Evolutionary conservation across 2,329 filamentous ascomycete genomes (phyloP).

Genomic region (Magnaporthales sp.): DNA sequence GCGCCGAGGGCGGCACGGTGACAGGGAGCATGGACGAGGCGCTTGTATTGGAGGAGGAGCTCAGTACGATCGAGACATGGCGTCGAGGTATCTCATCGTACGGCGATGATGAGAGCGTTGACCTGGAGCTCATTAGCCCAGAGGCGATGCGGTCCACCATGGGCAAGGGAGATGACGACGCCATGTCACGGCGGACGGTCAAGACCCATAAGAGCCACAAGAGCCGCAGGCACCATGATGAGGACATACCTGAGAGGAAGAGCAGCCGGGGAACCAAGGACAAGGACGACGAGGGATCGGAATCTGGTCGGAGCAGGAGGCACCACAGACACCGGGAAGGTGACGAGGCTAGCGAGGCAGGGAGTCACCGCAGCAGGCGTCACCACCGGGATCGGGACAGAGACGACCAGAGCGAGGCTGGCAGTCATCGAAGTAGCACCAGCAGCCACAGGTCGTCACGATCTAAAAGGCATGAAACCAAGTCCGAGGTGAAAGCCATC

Average conservation of each 20-base stretch:
- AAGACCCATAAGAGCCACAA: conserved; percentile 15
- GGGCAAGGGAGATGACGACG: conserved; percentile 17
- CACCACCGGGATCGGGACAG: neutral
- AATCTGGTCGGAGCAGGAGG: conserved; percentile 1
- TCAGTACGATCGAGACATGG: conserved; percentile 51
- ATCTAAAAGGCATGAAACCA: conserved; percentile 18
- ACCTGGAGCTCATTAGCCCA: conserved; percentile 50
- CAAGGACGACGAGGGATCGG: neutral
- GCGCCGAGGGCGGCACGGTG: conserved; percentile 3
- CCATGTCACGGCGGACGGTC: conserved; percentile 25
- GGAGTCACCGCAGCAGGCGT: conserved; percentile 12
- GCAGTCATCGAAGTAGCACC: conserved; percentile 24
- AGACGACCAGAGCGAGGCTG: conserved; percentile 14
- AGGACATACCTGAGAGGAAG: conserved; percentile 15
- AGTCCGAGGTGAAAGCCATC: conserved; percentile 20
- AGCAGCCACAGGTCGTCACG: conserved; percentile 16
- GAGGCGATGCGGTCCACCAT: conserved; percentile 39
- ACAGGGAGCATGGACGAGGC: conserved; percentile 36
- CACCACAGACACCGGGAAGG: neutral
- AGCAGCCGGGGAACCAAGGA: conserved; percentile 16
- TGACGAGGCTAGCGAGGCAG: neutral
- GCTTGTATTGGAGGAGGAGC: conserved; percentile 46
- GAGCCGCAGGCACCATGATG: conserved; percentile 14
- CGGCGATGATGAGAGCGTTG: conserved; percentile 34
- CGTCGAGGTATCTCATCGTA: conserved; percentile 41